Evolutionary conservation across 1,284 basidiomycete species (phyloP).

Genomic region (Ustilago esculenta): DNA sequence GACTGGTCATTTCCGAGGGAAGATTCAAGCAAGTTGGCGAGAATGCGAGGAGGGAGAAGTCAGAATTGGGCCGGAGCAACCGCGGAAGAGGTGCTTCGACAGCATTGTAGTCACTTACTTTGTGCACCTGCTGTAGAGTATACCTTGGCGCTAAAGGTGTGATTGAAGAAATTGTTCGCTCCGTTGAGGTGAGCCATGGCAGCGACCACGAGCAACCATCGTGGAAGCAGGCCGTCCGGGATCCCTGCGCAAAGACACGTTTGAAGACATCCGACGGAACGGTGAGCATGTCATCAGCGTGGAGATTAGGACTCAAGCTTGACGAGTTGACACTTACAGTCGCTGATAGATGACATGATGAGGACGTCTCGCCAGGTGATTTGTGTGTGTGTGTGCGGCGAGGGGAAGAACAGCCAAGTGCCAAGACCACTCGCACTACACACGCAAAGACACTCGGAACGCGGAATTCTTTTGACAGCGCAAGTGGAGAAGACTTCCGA

Average conservation of each 20-base stretch:
- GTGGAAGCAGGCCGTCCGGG: conserved; percentile 48
- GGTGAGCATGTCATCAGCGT: too few species aligned
- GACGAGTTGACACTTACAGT: too few species aligned
- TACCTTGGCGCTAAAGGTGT: conserved; percentile 55
- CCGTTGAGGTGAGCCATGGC: conserved; percentile 57
- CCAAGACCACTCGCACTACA: too few species aligned
- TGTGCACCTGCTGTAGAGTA: conserved; percentile 51
- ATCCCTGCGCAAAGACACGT: conserved; percentile 44
- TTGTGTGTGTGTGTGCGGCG: neutral
- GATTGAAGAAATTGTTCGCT: conserved; percentile 54
- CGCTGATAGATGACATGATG: conserved; percentile 24
- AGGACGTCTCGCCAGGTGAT: too few species aligned
- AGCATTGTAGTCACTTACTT: conserved; percentile 13
- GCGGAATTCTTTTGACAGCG: conserved; percentile 26
- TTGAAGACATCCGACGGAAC: too few species aligned
- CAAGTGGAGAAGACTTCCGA: neutral
- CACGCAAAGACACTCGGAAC: conserved; percentile 22
- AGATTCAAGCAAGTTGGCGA: neutral
- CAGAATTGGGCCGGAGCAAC: neutral
- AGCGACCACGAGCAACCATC: conserved; percentile 61
- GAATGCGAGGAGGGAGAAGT: neutral
- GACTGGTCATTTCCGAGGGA: conserved; percentile 18
- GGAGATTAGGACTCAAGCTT: too few species aligned
- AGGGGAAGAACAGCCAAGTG: neutral
- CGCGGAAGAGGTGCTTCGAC: neutral